Conservation (phyloP, 2,329 filamentous ascomycete genomes). For the Trichoderma harzianum region DNA sequence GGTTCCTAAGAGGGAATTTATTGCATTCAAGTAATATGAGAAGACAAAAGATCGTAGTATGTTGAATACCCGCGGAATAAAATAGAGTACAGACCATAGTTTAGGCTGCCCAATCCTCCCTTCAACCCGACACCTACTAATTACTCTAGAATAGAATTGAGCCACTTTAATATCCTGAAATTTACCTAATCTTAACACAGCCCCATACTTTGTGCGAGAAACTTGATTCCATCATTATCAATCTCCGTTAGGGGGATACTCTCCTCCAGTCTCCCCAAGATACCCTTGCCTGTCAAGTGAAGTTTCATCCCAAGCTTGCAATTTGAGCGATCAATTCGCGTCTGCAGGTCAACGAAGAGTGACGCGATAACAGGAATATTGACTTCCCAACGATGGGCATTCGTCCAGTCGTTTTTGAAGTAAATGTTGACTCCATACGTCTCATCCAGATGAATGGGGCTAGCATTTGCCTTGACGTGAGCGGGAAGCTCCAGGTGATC, state of each 20-base stretch:
- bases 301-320: not conserved
- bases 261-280: not conserved
- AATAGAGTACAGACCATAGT: too few relatives aligned
- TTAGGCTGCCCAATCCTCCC: too few relatives aligned
- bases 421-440: not conserved
- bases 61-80: not conserved
- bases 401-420: not conserved
- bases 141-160: not conserved
- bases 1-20: not conserved
- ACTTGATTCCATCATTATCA: not conserved
- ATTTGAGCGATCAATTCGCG: not conserved
- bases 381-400: not conserved
- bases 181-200: not conserved
- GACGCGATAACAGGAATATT: not conserved
- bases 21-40: too few relatives aligned
- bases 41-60: not conserved
- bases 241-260: not conserved
- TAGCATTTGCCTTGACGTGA: not conserved
- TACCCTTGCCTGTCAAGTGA: not conserved
- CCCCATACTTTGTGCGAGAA: not conserved
- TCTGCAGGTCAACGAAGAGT: not conserved
- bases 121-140: too few relatives aligned
- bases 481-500: not conserved
- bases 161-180: not conserved
- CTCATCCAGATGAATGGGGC: not conserved